Evolutionary conservation across 1,284 basidiomycete species (phyloP), one percentile per base, ranked within the genome.

Genomic region (Rhodotorula sp.): DNA sequence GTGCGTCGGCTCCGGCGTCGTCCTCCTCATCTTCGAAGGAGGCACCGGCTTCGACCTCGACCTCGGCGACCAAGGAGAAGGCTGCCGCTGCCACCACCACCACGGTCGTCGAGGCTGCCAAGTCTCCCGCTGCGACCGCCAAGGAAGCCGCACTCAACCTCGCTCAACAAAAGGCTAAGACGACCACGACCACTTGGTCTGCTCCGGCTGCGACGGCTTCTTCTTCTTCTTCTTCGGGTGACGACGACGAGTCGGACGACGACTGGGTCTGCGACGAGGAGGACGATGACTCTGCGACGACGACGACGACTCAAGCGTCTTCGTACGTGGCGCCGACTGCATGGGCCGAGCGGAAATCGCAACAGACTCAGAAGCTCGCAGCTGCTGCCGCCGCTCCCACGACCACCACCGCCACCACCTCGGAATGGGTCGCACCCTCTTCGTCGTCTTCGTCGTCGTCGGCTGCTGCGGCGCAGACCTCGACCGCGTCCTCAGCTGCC

Each of bases 231-330:
- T 16, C 64, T 8, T 46, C 65, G n/a, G 21, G 26, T 20, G 65
- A 61, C 15, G 69, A 61, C 1, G 69, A 62, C 43, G 72, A 26
- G 12, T 56, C 54, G 26, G 54, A 65, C 26, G 72, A 73, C 26
- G 73, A 74, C 65, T 67, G 67, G 65, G 67, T 74, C 15, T 72
- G 73, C 62, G 73, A 74, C 29, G 64, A 68, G 15, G 72, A 69
- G 20, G 72, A 29, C 29, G 29, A 62, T 2, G 72, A 73, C 21
- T 5, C 10, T 3, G 5, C 59, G 46, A 31, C 46, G 16, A 12
- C 31, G 51, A 20, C 31, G 51, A 10, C 59, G 18, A n/a, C 47
- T 6, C 58, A 5, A 20, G 18, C 20, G 21, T 20, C 49, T 8
- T 51, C 21, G 21, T 21, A 51, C 21, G 49, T 21, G 20, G 20